Evolutionary conservation across 2,329 filamentous ascomycete species (phyloP).

Genomic region (Paracoccidioides brasiliensis): DNA sequence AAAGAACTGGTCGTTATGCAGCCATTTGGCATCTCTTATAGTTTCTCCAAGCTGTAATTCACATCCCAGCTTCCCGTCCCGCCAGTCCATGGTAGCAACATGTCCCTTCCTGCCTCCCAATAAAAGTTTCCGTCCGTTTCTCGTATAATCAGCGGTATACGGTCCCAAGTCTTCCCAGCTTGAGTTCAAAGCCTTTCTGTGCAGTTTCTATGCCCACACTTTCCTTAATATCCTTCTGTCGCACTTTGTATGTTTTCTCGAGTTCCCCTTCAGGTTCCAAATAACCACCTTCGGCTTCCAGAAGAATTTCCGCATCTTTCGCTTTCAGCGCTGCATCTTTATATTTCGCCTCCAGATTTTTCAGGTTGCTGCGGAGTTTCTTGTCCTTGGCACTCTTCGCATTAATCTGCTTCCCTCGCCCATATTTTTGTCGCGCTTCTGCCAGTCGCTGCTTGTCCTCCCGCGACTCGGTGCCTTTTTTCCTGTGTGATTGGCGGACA

Average conservation of each 20-base stretch:
- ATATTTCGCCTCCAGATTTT: conserved; percentile 67
- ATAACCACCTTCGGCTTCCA: conserved; percentile 76
- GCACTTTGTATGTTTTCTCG: conserved; percentile 83
- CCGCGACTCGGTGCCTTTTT: conserved; percentile 17
- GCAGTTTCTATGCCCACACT: conserved; percentile 71
- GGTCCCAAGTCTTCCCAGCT: conserved; percentile 70
- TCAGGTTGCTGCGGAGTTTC: conserved; percentile 73
- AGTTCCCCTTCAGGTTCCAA: conserved; percentile 78
- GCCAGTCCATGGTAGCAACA: conserved; percentile 93
- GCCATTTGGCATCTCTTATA: conserved; percentile 74
- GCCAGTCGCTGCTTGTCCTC: conserved; percentile 28
- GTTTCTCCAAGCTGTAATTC: conserved; percentile 88
- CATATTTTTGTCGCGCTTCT: conserved; percentile 62
- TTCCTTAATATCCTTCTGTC: conserved; percentile 69
- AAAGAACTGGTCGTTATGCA: conserved; percentile 88
- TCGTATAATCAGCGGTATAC: conserved; percentile 77
- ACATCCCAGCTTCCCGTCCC: conserved; percentile 77
- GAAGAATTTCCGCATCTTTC: conserved; percentile 87
- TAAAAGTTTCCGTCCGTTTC: conserved; percentile 75
- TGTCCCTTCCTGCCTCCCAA: conserved; percentile 86
- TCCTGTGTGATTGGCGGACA: conserved; percentile 1
- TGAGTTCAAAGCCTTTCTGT: conserved; percentile 85
- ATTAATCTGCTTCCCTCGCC: conserved; percentile 64
- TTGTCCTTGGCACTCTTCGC: conserved; percentile 68
- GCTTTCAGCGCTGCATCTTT: conserved; percentile 68